These are phyloP conservation scores for Olyra latifolia DNA, from an alignment of 176 grass and related monocot genomes.

Conservation along the genomic window DNA sequence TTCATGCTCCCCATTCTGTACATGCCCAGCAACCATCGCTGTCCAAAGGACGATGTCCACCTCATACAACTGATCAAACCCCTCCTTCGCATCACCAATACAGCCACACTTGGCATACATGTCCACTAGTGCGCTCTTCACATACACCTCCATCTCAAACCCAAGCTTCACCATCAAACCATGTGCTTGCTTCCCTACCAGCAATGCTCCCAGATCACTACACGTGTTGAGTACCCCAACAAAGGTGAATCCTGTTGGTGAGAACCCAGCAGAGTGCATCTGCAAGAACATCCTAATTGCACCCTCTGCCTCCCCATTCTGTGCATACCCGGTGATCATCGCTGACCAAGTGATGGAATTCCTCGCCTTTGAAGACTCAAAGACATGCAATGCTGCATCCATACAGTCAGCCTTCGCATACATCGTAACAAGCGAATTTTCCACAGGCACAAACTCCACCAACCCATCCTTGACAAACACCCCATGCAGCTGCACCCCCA, in stretches of 20 bases:
- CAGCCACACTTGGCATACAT: slow-evolving; percentile 77
- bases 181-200: slow-evolving; percentile 62
- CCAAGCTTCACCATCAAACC: slow-evolving; percentile 67
- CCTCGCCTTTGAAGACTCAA: slow-evolving; percentile 49
- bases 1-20: slow-evolving; percentile 74
- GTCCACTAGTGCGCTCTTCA: slow-evolving; percentile 71
- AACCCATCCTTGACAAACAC: slow-evolving; percentile 51
- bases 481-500: slow-evolving; percentile 63
- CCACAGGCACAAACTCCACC: slow-evolving; percentile 49
- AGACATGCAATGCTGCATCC: slow-evolving; percentile 53
- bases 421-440: slow-evolving; percentile 73
- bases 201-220: slow-evolving; percentile 46
- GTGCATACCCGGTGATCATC: slow-evolving; percentile 64
- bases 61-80: slow-evolving; percentile 58
- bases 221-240: slow-evolving; percentile 69
- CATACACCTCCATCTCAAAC: slow-evolving; percentile 58
- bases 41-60: slow-evolving; percentile 68
- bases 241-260: slow-evolving; percentile 70
- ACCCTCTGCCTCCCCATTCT: slow-evolving; percentile 55
- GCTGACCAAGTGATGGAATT: slow-evolving; percentile 84
- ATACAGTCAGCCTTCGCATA: slow-evolving; percentile 63
- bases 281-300: slow-evolving; percentile 54
- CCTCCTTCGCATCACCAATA: slow-evolving; percentile 59
- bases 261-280: slow-evolving; percentile 61
- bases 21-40: slow-evolving; percentile 61